A percentile compares a stretch with the other conserved stretches of the same genome.
phyloP scores from a whole-genome alignment of 768 basidiomycete genomes.

The Suillus weaverae region DNA sequence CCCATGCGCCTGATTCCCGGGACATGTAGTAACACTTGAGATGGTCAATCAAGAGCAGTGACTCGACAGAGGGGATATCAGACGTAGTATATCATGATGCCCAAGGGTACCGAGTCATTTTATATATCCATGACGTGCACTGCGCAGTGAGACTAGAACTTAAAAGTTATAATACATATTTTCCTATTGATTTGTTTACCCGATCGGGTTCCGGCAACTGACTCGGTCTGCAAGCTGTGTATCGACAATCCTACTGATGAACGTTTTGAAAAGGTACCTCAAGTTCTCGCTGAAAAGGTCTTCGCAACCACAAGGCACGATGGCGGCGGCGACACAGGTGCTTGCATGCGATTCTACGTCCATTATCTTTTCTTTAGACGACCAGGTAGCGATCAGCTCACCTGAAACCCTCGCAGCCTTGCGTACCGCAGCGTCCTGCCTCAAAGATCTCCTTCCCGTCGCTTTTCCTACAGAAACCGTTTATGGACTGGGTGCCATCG shows the following conservation, averaged over 20 bases:
- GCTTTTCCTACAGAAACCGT: conserved; percentile 98
- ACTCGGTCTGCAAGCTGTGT: not conserved
- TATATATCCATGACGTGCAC: not conserved
- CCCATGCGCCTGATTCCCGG: conserved; percentile 14
- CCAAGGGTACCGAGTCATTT: not conserved
- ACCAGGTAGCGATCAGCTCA: conserved; percentile 49
- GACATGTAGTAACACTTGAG: not conserved
- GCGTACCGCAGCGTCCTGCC: conserved; percentile 52
- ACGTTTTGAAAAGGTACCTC: conserved; percentile 8
- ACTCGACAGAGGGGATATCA: not conserved
- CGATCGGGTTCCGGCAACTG: not conserved
- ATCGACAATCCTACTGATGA: conserved; percentile 1
- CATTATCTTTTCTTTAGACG: conserved; percentile 53
- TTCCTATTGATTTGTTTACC: not conserved
- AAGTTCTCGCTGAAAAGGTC: conserved; percentile 27
- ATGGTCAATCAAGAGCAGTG: not conserved
- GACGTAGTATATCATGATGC: not conserved
- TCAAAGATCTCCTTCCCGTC: conserved; percentile 54
- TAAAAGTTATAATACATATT: not conserved
- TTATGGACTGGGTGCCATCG: conserved; percentile 93
- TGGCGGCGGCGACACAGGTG: conserved; percentile 37
- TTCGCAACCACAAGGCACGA: conserved; percentile 2
- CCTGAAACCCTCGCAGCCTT: conserved; percentile 54
- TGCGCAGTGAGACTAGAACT: not conserved
- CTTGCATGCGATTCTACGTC: conserved; percentile 63